Percentiles rank a stretch among this genome's conserved stretches.
Conservation (phyloP, 495 filamentous ascomycete genomes). For the Penicillium herquei region DNA sequence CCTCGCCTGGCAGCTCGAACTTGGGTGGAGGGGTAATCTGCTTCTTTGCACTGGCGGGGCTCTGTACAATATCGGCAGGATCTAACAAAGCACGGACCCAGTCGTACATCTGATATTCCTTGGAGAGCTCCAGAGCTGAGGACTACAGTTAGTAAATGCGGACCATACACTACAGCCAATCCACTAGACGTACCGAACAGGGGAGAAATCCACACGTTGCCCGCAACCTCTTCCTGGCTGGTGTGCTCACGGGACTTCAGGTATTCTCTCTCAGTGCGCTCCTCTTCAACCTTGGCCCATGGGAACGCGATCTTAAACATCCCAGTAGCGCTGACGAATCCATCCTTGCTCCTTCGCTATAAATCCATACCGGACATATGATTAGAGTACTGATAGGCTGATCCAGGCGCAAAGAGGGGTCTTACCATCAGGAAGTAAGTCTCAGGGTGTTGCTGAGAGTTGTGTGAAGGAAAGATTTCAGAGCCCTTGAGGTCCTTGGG, state of each 20-base stretch:
- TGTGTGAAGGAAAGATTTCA: slow-evolving; percentile 79
- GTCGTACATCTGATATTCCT: slow-evolving; percentile 75
- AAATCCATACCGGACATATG: neutral
- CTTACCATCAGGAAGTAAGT: slow-evolving; percentile 94
- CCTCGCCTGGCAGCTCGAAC: slow-evolving; percentile 52
- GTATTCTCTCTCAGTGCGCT: slow-evolving; percentile 81
- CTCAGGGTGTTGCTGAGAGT: slow-evolving; percentile 59
- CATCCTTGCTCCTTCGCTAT: slow-evolving; percentile 87
- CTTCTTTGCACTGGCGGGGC: slow-evolving; percentile 57
- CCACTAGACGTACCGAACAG: slow-evolving; percentile 58
- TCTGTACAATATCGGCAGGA: slow-evolving; percentile 63
- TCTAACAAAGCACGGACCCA: slow-evolving; percentile 93
- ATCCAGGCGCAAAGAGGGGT: neutral
- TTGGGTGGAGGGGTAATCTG: slow-evolving; percentile 69
- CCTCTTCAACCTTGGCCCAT: slow-evolving; percentile 81
- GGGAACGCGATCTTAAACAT: slow-evolving; percentile 99
- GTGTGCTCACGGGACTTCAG: slow-evolving; percentile 75
- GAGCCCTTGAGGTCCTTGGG: slow-evolving; percentile 82
- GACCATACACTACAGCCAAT: neutral
- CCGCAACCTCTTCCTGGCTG: slow-evolving; percentile 87
- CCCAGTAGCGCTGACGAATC: slow-evolving; percentile 91
- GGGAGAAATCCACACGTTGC: slow-evolving; percentile 94
- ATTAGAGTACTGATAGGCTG: neutral
- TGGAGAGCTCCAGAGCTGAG: slow-evolving; percentile 75
- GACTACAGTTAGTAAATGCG: neutral